phyloP scores from a whole-genome alignment of 2,329 filamentous ascomycete genomes.

The Botrytis porri region DNA sequence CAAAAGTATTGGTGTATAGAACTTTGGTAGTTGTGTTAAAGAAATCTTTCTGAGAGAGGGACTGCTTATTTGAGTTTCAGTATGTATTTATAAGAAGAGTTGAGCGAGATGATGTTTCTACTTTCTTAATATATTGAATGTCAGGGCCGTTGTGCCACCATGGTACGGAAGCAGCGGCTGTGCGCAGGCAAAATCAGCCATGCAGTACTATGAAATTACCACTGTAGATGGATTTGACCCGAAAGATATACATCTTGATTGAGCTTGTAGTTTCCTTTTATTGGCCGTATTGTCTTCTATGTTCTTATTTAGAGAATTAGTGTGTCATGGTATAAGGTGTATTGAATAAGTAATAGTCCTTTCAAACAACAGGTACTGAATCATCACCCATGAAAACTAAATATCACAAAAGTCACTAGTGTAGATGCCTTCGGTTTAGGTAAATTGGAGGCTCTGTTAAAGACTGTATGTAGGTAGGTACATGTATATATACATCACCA shows the following conservation, averaged over 20 bases:
- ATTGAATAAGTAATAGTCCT: fast-evolving
- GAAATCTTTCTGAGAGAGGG: background rate
- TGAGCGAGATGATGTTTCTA: background rate
- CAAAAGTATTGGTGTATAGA: fast-evolving
- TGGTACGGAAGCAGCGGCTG: fast-evolving
- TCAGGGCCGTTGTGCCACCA: fast-evolving
- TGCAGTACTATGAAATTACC: fast-evolving
- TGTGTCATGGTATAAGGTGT: background rate
- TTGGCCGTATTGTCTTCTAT: background rate
- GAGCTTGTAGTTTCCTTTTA: background rate
- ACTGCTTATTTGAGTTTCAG: background rate
- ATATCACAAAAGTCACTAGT: background rate
- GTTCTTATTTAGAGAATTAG: background rate
- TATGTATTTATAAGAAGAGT: background rate
- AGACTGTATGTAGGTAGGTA: background rate
- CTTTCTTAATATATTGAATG: background rate
- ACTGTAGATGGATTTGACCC: background rate
- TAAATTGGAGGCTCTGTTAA: background rate
- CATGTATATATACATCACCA: background rate
- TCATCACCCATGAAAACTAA: fast-evolving
- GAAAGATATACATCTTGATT: fast-evolving
- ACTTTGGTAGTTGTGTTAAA: background rate
- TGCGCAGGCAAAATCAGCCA: fast-evolving
- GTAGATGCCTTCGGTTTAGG: background rate
- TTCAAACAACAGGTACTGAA: fast-evolving